Percentiles rank a stretch among this genome's conserved stretches.
Evolutionary conservation across 139 green algal genomes (phyloP).

Genomic region (Coelastrella sp.): DNA sequence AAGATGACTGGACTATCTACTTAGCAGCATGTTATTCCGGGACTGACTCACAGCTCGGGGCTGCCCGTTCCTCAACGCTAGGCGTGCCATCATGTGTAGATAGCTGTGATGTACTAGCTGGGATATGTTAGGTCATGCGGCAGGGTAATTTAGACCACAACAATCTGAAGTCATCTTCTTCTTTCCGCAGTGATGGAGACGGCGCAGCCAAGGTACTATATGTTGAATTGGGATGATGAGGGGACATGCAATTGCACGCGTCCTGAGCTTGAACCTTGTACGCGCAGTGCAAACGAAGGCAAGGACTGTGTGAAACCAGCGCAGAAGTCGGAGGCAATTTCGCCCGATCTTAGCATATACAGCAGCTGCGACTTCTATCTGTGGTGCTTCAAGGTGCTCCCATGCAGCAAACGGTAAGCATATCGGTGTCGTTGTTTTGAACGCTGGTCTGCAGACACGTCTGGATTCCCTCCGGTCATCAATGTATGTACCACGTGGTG

Average conservation of each 20-base stretch:
- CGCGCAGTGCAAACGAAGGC: neutral
- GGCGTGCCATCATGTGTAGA: too few relatives aligned
- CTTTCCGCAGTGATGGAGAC: neutral
- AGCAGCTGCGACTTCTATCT: constrained; percentile 10
- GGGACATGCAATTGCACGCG: too few relatives aligned
- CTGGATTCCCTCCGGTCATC: neutral
- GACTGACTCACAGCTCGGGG: too few relatives aligned
- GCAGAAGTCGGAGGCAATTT: neutral
- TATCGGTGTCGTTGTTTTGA: neutral
- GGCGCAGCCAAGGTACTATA: neutral
- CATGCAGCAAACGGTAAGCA: constrained; percentile 32
- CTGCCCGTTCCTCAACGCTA: too few relatives aligned
- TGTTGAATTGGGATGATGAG: neutral
- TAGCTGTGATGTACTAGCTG: too few relatives aligned
- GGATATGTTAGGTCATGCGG: too few relatives aligned
- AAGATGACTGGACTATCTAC: too few relatives aligned
- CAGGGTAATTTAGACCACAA: too few relatives aligned
- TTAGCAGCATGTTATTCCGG: too few relatives aligned
- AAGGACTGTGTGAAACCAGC: neutral
- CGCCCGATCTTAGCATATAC: constrained; percentile 1
- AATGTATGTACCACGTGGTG: too few relatives aligned
- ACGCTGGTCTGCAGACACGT: neutral
- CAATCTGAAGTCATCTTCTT: too few relatives aligned
- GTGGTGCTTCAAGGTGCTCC: constrained; percentile 20
- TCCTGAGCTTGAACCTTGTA: neutral